A percentile compares a stretch with the other conserved stretches of the same genome.
These are phyloP conservation scores for Echium plantagineum DNA, from an alignment of 257 asterid genomes.

Conservation along the genomic window DNA sequence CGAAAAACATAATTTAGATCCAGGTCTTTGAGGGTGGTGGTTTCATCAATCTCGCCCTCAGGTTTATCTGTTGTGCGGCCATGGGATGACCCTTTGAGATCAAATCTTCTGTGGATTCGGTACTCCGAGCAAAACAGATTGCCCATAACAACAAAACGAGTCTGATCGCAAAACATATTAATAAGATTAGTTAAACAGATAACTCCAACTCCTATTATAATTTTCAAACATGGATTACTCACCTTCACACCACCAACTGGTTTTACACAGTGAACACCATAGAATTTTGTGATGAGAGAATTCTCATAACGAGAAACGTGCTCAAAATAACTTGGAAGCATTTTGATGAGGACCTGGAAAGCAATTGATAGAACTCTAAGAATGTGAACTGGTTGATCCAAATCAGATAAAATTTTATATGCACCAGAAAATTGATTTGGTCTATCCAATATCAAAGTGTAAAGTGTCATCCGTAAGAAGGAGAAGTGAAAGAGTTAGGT, in stretches of 20 bases:
- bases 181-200: constrained; percentile 12
- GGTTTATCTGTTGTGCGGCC: constrained; percentile 80
- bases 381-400: constrained; percentile 1
- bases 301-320: constrained; percentile 77
- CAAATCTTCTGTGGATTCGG: constrained; percentile 80
- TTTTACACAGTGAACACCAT: constrained; percentile 93
- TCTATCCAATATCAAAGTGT: background rate
- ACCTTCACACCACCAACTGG: constrained; percentile 97
- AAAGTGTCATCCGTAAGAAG: constrained; percentile 5
- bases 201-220: background rate
- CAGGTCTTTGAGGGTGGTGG: constrained; percentile 86
- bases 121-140: constrained; percentile 94
- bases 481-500: constrained; percentile 22
- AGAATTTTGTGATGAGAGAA: constrained; percentile 85
- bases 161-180: constrained; percentile 27
- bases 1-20: constrained; percentile 67
- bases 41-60: constrained; percentile 78
- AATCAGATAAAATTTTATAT: background rate
- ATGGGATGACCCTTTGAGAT: constrained; percentile 88
- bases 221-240: constrained; percentile 6
- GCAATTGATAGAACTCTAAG: constrained; percentile 16
- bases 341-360: constrained; percentile 78
- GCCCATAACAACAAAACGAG: constrained; percentile 94
- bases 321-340: constrained; percentile 81
- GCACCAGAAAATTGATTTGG: background rate